A percentile compares a stretch with the other conserved stretches of the same genome.
phyloP scores from a whole-genome alignment of 2,329 filamentous ascomycete genomes.

The Colletotrichum camelliae region DNA sequence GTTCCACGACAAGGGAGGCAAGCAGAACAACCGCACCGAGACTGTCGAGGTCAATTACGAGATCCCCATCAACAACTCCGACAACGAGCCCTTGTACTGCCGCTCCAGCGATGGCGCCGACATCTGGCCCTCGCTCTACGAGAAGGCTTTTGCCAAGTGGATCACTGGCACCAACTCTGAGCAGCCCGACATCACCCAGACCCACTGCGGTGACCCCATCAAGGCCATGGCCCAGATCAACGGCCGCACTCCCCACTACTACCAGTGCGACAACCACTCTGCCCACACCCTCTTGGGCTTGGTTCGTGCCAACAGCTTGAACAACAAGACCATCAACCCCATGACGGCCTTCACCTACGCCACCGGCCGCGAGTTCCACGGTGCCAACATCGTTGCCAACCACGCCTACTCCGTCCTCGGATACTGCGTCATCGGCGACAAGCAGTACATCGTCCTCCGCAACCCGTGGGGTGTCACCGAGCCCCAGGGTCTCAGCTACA shows the following conservation, averaged over 20 bases:
- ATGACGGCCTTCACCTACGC: constrained; percentile 47
- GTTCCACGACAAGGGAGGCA: constrained; percentile 50
- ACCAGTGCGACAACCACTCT: constrained; percentile 35
- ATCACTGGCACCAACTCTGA: constrained; percentile 34
- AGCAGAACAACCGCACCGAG: constrained; percentile 42
- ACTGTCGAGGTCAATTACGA: constrained; percentile 48
- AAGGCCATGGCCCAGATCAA: constrained; percentile 52
- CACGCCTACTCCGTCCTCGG: constrained; percentile 50
- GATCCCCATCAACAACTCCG: constrained; percentile 49
- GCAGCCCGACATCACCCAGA: constrained; percentile 46
- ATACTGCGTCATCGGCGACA: constrained; percentile 38
- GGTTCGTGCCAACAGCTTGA: constrained; percentile 43
- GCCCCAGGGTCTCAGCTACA: constrained; percentile 43
- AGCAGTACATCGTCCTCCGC: constrained; percentile 46
- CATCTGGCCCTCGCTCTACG: constrained; percentile 50
- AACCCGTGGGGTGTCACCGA: constrained; percentile 51
- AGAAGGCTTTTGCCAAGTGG: constrained; percentile 55
- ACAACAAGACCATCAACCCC: constrained; percentile 48
- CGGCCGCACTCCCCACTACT: constrained; percentile 42
- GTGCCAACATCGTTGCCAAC: constrained; percentile 49
- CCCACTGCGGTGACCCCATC: constrained; percentile 45
- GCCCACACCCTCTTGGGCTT: constrained; percentile 39
- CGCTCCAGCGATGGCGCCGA: constrained; percentile 44
- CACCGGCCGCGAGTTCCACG: constrained; percentile 39
- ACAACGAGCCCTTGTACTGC: constrained; percentile 46